Evolutionary conservation across 352 stramenopile species (phyloP).

Genomic region (Pythium rhizo-oryzae): DNA sequence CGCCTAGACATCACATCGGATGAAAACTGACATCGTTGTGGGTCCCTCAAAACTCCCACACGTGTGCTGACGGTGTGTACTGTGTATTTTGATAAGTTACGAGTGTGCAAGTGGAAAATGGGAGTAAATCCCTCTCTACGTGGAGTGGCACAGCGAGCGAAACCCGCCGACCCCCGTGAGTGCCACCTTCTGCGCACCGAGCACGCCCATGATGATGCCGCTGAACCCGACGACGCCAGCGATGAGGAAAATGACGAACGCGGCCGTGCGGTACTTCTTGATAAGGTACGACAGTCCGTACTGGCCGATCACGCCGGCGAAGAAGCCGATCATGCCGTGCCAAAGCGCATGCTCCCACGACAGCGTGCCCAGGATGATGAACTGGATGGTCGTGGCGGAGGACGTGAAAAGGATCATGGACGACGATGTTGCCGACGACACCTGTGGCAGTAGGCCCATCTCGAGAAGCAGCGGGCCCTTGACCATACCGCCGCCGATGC

Average conservation of each 20-base stretch:
- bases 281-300: constrained; percentile 92
- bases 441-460: constrained; percentile 87
- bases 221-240: constrained; percentile 73
- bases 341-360: constrained; percentile 90
- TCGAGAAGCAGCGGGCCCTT: constrained; percentile 90
- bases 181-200: constrained; percentile 58
- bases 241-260: constrained; percentile 82
- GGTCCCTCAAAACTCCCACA: neutral
- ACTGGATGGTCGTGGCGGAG: constrained; percentile 95
- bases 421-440: constrained; percentile 88
- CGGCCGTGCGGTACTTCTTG: constrained; percentile 87
- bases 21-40: neutral
- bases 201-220: constrained; percentile 69
- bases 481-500: constrained; percentile 93
- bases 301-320: constrained; percentile 92
- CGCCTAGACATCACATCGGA: no score
- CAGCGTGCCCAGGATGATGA: constrained; percentile 94
- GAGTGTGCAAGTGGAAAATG: neutral
- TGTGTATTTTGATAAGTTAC: neutral
- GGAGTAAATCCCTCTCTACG: neutral
- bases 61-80: neutral
- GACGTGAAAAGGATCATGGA: constrained; percentile 95
- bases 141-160: constrained; percentile 55
- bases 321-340: constrained; percentile 92
- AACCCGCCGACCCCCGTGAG: constrained; percentile 75